Conservation (phyloP, 306 rosid species). For the Rubus parviflorus region DNA sequence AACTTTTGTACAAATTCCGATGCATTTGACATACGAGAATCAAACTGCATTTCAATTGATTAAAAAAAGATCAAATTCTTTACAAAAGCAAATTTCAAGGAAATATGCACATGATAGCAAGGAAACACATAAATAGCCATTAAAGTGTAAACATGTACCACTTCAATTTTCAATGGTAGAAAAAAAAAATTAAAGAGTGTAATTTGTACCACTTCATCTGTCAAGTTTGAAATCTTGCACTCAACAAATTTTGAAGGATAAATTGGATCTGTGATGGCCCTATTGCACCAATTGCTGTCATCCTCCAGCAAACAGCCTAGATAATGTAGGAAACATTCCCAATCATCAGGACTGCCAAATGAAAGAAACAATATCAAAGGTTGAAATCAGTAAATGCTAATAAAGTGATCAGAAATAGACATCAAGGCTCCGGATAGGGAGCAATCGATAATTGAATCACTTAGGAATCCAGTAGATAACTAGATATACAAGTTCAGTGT, state of each 20-base stretch:
- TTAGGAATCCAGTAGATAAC: background rate
- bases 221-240: conserved; percentile 71
- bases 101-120: conserved; percentile 19
- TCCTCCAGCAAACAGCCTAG: conserved; percentile 95
- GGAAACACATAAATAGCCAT: conserved; percentile 15
- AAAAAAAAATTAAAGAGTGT: background rate
- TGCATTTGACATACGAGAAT: conserved; percentile 72
- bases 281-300: conserved; percentile 66
- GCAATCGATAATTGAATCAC: background rate
- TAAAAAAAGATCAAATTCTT: conserved; percentile 29
- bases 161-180: background rate
- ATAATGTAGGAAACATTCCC: conserved; percentile 93
- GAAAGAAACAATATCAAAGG: conserved; percentile 38
- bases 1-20: conserved; percentile 60
- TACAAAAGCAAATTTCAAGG: conserved; percentile 5
- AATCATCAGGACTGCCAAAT: conserved; percentile 95
- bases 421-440: background rate
- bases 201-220: conserved; percentile 69
- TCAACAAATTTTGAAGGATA: conserved; percentile 52
- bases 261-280: conserved; percentile 50
- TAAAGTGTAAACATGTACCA: conserved; percentile 40
- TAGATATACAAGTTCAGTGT: background rate
- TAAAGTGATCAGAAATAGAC: background rate
- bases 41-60: conserved; percentile 66
- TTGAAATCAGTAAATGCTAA: conserved; percentile 6